These are phyloP conservation scores for Epichloe sibirici DNA, from an alignment of 2,329 filamentous ascomycete genomes.

Conservation along the genomic window DNA sequence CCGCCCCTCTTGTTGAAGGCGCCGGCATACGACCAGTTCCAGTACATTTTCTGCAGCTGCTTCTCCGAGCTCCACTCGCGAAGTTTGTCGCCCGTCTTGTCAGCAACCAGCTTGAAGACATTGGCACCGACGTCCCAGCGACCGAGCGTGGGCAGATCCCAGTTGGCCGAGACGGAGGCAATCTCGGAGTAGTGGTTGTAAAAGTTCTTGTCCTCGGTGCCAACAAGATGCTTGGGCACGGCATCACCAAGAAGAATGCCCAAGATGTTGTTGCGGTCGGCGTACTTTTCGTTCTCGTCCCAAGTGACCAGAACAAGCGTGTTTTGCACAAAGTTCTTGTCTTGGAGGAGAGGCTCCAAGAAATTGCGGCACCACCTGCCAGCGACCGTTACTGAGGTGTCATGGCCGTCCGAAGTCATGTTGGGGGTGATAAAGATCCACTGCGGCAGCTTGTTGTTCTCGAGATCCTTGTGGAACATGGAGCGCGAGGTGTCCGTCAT, in stretches of 20 bases:
- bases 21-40: constrained; percentile 44
- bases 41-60: constrained; percentile 30
- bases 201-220: constrained; percentile 56
- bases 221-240: constrained; percentile 50
- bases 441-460: constrained; percentile 53
- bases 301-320: constrained; percentile 68
- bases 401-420: constrained; percentile 67
- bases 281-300: constrained; percentile 65
- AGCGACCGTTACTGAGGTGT: constrained; percentile 56
- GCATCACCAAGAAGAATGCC: constrained; percentile 62
- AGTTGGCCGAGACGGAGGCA: constrained; percentile 57
- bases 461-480: constrained; percentile 55
- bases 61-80: constrained; percentile 24
- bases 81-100: constrained; percentile 44
- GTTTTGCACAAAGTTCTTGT: constrained; percentile 61
- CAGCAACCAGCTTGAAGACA: constrained; percentile 49
- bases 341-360: constrained; percentile 55
- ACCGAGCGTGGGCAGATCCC: constrained; percentile 55
- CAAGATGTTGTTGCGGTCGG: constrained; percentile 54
- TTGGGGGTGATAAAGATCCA: constrained; percentile 62
- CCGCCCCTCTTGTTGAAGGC: constrained; percentile 26
- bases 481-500: constrained; percentile 28
- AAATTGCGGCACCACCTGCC: constrained; percentile 57
- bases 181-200: constrained; percentile 64
- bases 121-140: constrained; percentile 64